Conservation (phyloP, 2,329 filamentous ascomycete species). For the Paecilomyces sp. region DNA sequence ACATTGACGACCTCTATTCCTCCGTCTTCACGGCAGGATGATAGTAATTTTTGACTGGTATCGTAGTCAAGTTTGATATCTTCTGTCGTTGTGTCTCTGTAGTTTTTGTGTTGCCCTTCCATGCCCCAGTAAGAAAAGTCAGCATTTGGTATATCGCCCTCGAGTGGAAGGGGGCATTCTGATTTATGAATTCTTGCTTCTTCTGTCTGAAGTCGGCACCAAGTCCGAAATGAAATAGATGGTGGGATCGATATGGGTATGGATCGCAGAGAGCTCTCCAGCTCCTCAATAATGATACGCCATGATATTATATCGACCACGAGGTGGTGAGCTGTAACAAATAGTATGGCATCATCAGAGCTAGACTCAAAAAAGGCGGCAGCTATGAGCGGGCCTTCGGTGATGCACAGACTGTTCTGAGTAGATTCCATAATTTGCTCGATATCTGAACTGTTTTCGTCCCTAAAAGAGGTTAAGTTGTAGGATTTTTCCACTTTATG, state of each 20-base stretch:
- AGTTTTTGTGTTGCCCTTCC: constrained; percentile 1
- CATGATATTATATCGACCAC: constrained; percentile 17
- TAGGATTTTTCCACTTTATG: constrained; percentile 1
- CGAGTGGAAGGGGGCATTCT: background rate
- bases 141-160: constrained; percentile 28
- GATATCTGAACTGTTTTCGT: constrained; percentile 3
- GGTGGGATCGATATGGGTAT: background rate
- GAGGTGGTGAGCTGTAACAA: constrained; percentile 13
- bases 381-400: constrained; percentile 4
- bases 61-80: constrained; percentile 6
- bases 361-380: constrained; percentile 1
- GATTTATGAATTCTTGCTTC: constrained; percentile 1
- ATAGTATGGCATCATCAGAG: constrained; percentile 2
- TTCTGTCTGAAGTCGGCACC: constrained; percentile 7
- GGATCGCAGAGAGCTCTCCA: constrained; percentile 8
- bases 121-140: constrained; percentile 46
- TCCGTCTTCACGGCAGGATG: constrained; percentile 3
- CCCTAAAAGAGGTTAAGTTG: constrained; percentile 1
- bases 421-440: constrained; percentile 3
- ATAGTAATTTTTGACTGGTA: constrained; percentile 7
- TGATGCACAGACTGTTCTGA: constrained; percentile 4
- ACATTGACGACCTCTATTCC: constrained; percentile 14
- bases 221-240: constrained; percentile 7
- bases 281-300: constrained; percentile 14
- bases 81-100: constrained; percentile 1